Base-by-base conservation (phyloP, 345 rosid genomes). In the Euphorbia tirucalli region DNA sequence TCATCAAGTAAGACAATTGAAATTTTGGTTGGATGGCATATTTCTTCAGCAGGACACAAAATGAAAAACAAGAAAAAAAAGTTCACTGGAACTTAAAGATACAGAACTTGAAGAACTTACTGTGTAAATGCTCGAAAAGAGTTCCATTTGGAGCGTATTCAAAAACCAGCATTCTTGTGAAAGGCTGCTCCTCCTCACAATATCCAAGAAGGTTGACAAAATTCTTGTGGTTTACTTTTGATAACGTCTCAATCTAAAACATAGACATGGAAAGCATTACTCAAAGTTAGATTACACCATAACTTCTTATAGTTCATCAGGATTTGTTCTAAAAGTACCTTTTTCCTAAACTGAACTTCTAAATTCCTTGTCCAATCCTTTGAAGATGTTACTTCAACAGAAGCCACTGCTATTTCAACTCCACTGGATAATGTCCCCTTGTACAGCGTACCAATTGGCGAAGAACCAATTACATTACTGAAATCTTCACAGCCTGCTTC, bases 141-240 rank as follows among this genome's bases (percentile, higher is more conserved):
- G 90, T 87, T 77, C 99, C 99, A 66, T 89, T 95, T n/a, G 98
- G 94, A 64, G 97, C 96, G 70, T 95, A 95, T 81, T 95, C 98
- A 46, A 90, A 95, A 72, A 95, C 93, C 85, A 95, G 83, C 96
- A 90, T 90, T 80, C 98, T 84, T 3, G 87, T 81, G 84, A 95
- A 90, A 64, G 97, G 96, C 75, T 83, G 81, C 46, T 92, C 82
- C 81, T 89, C 92, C 79, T 85, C 97, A 72, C 99, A 96, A 68
- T 77, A 91, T 28, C 98, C 96, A 16, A 96, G 79, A 61, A 93
- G 90, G 80, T 88, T 96, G 82, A 96, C 75, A 68, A 96, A 96
- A 72, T 96, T 96, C 86, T 93, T 89, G 85, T 96, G 97, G 79
- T 88, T 90, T 79, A 89, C 82, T 82, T 82, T 91, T 25, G 99